Base-by-base conservation (phyloP, 176 grass and related monocot species). In the Tuctoria greenei region DNA sequence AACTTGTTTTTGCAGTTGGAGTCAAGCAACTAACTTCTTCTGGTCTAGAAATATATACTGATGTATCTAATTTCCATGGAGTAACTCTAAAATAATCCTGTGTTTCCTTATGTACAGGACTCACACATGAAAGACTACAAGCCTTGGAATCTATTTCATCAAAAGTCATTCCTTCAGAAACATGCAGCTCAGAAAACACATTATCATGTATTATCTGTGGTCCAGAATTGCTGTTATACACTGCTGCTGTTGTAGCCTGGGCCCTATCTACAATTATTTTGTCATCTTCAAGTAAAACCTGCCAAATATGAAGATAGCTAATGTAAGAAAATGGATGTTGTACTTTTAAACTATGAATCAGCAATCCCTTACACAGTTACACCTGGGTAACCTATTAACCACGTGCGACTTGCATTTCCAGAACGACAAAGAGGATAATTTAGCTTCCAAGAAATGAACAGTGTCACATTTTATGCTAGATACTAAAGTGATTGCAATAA, bases 271-370 rank as follows among this genome's bases (percentile, higher is more conserved):
- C 60, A 40, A 36, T 69, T 11, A 36, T 62, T 62, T 51, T 79
- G 7, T 44, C 68, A 35, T 69, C 28, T 69, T 72, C 70, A 68
- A 42, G 44, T 69, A 79, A 74, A 88, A 83, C 43, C 86, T 88
- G 86, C 36, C 25, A 79, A 54, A 79, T 62, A 63, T 51, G 50
- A 31, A 86, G 39, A 52, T 56, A 8, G 6, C 7, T 51, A 51
- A 4, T 44, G 70, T 86, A 72, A 82, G 47, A 72, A 71, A 72
- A 67, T n/a, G 41, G 34, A n/a, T 45, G 0, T 4, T 63, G 24
- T n/a, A 39, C 16, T 8, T 47, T 27, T 52, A 42, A 71, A 63
- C 74, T 38, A 58, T 64, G 38, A n/a, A 41, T 42, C 25, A 65
- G 66, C 45, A 44, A 9, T 73, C 27, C 38, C 0, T 45, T 66